These are phyloP conservation scores for Aschersonia sp. DNA, from an alignment of 2,329 filamentous ascomycete species.

Conservation along the genomic window DNA sequence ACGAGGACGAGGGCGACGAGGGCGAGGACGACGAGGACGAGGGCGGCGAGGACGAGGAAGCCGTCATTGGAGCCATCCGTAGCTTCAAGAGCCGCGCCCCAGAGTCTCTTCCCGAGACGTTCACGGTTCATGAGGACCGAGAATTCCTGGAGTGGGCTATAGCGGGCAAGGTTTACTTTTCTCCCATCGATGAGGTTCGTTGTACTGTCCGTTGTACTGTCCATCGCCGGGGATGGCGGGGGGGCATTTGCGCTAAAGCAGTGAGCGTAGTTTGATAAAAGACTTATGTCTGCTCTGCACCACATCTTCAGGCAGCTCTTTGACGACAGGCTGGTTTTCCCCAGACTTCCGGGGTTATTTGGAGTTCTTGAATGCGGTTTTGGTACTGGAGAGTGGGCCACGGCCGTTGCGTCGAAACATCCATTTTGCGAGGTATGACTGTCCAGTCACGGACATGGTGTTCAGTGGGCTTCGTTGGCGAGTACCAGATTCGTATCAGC, in stretches of 20 bases:
- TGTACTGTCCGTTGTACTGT: background rate
- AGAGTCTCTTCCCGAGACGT: constrained; percentile 40
- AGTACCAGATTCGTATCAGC: background rate
- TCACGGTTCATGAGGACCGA: constrained; percentile 42
- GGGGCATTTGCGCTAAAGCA: background rate
- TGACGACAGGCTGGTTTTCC: constrained; percentile 53
- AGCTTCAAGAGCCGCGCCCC: constrained; percentile 28
- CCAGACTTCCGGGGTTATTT: constrained; percentile 41
- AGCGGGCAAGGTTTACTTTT: constrained; percentile 50
- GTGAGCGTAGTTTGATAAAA: constrained; percentile 39
- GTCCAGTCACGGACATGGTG: background rate
- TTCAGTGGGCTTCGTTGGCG: background rate
- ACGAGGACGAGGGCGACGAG: too few species aligned
- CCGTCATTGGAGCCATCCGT: background rate
- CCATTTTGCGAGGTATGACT: constrained; percentile 45
- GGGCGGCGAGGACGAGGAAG: background rate
- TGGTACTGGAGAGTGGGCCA: constrained; percentile 57
- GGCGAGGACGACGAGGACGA: too few species aligned
- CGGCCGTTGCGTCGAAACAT: constrained; percentile 49
- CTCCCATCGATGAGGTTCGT: constrained; percentile 56
- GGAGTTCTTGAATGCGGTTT: constrained; percentile 60
- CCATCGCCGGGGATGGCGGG: background rate
- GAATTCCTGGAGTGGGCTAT: constrained; percentile 54
- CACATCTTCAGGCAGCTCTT: constrained; percentile 48
- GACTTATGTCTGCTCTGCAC: constrained; percentile 50